Base-by-base conservation (phyloP, 768 basidiomycete genomes). In the Macrolepiota albuminosa region DNA sequence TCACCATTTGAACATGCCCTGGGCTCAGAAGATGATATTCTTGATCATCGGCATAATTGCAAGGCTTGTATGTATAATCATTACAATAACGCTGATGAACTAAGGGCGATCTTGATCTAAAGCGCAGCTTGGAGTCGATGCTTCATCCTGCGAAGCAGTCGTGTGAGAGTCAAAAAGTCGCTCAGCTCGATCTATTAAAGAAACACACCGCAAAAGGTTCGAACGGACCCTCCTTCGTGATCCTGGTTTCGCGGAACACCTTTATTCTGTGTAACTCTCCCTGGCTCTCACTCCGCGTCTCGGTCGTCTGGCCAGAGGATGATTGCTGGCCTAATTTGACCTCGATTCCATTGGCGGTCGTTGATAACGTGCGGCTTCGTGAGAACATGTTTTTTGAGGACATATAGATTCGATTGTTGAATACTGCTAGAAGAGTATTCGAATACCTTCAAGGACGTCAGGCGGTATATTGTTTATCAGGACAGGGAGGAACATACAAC, bases 321-420 rank as follows among this genome's bases (percentile, higher is more conserved):
- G 56, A 9, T 43, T 9, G 21, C 10, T 48, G 56, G 5, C 37
- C n/a, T 29, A 36, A 18, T 26, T 46, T 59, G 45, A 62, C 39
- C 21, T 59, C 58, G 14, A 62, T 56, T n/a, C 54, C 58, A 21
- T 29, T 43, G 8, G n/a, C 7, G n/a, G n/a, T 59, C 2, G 54
- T 49, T 0, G 59, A 34, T 45, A 37, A 26, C 6, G 55, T 45
- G 21, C 29, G 54, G 7, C 52, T 53, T 34, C 59, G 43, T 11
- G 46, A 33, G 8, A 57, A n/a, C 21, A 60, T 29, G 14, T 59
- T 59, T 34, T 48, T 59, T 18, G 59, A 54, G 1, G 58, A 53
- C 62, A 63, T 60, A 47, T 60, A 63, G 1, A 63, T 52, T 21
- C 62, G 62, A 31, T 63, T 63, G 53, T 63, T 63, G 52, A 63